Percentiles rank a stretch among this genome's conserved stretches.
These are phyloP conservation scores for Paraleonurus japonicus DNA, from an alignment of 257 asterid genomes.

Conservation along the genomic window DNA sequence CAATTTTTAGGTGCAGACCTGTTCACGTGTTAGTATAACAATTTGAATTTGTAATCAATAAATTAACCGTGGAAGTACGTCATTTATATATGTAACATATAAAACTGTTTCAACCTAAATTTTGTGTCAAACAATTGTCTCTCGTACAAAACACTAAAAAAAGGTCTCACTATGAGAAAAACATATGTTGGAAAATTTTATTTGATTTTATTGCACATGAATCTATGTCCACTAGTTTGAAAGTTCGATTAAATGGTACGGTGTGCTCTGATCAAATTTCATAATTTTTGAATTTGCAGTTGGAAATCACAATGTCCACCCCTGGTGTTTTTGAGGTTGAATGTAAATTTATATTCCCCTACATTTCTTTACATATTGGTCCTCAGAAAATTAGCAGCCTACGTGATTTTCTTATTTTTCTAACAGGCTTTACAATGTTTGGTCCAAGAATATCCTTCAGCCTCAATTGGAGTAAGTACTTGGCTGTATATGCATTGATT, in stretches of 20 bases:
- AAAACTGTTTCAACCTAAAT: too few relatives aligned
- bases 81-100: too few relatives aligned
- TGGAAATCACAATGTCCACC: constrained; percentile 71
- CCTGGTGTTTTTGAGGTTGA: constrained; percentile 80
- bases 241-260: neutral
- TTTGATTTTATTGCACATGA: neutral
- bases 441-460: constrained; percentile 59
- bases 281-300: constrained; percentile 44
- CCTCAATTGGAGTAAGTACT: constrained; percentile 65
- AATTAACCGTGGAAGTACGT: too few relatives aligned
- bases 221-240: neutral
- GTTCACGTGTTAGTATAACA: too few relatives aligned
- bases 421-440: constrained; percentile 55
- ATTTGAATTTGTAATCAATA: too few relatives aligned
- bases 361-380: neutral
- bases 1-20: too few relatives aligned
- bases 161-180: too few relatives aligned
- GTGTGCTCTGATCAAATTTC: constrained; percentile 14
- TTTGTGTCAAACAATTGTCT: too few relatives aligned
- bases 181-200: too few relatives aligned
- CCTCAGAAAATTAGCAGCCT: neutral
- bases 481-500: neutral
- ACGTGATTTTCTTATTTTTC: neutral
- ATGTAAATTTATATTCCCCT: neutral
- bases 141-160: too few relatives aligned